Evolutionary conservation across 75 land plant genomes (phyloP).

Genomic region (Cupressus sempervirens): DNA sequence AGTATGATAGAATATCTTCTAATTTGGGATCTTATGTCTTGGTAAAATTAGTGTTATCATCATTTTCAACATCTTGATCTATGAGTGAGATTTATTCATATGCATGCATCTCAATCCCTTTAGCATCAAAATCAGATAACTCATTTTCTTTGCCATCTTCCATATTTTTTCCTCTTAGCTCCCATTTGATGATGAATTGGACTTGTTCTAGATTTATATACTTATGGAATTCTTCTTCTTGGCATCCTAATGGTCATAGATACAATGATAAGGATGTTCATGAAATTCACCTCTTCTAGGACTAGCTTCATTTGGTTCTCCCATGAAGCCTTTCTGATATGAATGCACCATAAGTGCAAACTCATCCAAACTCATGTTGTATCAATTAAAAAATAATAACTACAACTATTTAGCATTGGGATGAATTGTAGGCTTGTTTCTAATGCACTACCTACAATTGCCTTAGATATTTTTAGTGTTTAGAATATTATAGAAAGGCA

Average conservation of each 20-base stretch:
- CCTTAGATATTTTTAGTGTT: neutral
- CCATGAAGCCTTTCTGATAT: constrained; percentile 85
- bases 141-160: neutral
- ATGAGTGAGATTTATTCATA: neutral
- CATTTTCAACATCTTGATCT: neutral
- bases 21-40: constrained; percentile 42
- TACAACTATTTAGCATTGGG: constrained; percentile 83
- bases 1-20: constrained; percentile 49
- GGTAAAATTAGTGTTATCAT: constrained; percentile 17
- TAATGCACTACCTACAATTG: constrained; percentile 68
- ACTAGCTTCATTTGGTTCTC: constrained; percentile 78
- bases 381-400: constrained; percentile 46
- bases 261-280: constrained; percentile 75
- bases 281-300: constrained; percentile 90
- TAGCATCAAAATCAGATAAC: constrained; percentile 1
- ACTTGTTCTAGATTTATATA: constrained; percentile 15
- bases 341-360: constrained; percentile 61
- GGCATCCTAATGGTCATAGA: constrained; percentile 56
- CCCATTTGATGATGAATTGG: neutral
- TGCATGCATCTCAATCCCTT: neutral
- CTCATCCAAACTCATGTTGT: constrained; percentile 66
- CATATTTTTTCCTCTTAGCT: neutral
- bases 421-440: constrained; percentile 86
- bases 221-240: constrained; percentile 14
- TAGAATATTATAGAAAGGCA: neutral